Conservation (phyloP, 768 basidiomycete species). For the Hydnomerulius pinastri region DNA sequence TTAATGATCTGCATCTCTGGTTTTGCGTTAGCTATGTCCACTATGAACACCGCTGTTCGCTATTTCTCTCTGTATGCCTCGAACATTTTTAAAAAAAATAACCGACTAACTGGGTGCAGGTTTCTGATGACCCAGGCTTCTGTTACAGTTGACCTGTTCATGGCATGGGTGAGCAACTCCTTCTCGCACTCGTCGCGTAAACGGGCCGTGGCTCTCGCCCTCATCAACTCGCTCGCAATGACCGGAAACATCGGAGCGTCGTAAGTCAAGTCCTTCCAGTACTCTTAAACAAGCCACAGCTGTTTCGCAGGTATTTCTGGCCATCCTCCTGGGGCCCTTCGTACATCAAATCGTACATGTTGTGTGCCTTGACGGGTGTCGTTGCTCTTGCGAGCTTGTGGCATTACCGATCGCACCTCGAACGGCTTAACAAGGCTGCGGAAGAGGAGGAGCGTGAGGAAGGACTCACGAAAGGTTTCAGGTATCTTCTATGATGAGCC, state of each 20-base stretch:
- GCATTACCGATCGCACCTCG: constrained; percentile 43
- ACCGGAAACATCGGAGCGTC: constrained; percentile 82
- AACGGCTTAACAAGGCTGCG: constrained; percentile 36
- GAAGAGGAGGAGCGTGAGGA: constrained; percentile 34
- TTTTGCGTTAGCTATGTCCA: constrained; percentile 61
- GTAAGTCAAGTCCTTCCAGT: constrained; percentile 42
- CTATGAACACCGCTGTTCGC: constrained; percentile 57
- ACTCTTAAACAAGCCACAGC: neutral
- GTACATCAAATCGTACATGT: constrained; percentile 67
- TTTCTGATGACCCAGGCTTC: constrained; percentile 76
- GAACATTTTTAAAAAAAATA: neutral
- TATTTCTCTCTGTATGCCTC: constrained; percentile 57
- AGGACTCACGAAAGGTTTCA: neutral
- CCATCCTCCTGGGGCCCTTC: constrained; percentile 64
- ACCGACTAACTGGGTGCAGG: constrained; percentile 31
- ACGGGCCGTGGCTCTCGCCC: constrained; percentile 78
- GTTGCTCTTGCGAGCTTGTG: constrained; percentile 49
- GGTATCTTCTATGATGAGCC: neutral
- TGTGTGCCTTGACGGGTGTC: constrained; percentile 61
- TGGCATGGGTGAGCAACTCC: constrained; percentile 51
- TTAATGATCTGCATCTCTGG: constrained; percentile 49
- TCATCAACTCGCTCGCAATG: constrained; percentile 77
- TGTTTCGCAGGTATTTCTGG: constrained; percentile 53
- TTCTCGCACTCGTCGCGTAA: constrained; percentile 74
- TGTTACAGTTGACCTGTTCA: constrained; percentile 66